A percentile compares a stretch with the other conserved stretches of the same genome.
These are phyloP conservation scores for Grigorovia yakushimaensis DNA, from an alignment of 805 yeast species.

Conservation along the genomic window DNA sequence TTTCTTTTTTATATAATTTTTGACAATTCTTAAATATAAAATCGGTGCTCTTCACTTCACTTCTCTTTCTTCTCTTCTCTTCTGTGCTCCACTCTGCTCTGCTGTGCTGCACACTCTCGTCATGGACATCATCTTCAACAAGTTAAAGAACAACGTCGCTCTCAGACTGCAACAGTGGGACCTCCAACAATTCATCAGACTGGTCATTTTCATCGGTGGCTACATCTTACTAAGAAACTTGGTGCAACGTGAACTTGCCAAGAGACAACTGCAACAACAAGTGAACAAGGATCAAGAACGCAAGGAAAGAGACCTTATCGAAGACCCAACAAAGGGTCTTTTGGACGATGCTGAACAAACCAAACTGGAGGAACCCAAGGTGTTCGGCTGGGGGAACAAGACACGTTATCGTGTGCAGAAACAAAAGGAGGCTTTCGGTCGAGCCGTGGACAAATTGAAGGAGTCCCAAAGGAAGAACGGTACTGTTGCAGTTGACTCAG, in stretches of 20 bases:
- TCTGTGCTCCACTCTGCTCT: no score
- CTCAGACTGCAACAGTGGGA: conserved; percentile 5
- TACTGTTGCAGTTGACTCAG: conserved; percentile 41
- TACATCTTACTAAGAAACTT: conserved; percentile 50
- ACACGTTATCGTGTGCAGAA: conserved; percentile 52
- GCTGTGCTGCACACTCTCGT: not conserved
- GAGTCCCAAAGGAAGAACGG: conserved; percentile 24
- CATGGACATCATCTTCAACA: not conserved
- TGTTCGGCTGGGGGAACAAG: conserved; percentile 74
- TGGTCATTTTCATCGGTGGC: conserved; percentile 47
- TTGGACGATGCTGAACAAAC: conserved; percentile 16
- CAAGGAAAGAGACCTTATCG: conserved; percentile 29
- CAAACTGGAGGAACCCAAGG: conserved; percentile 21
- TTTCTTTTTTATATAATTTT: no score
- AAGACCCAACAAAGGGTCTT: conserved; percentile 23
- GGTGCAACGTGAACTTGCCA: conserved; percentile 47
- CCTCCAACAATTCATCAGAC: conserved; percentile 13
- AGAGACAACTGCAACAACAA: conserved; percentile 44
- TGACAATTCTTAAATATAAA: no score
- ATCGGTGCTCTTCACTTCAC: no score
- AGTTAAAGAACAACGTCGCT: not conserved
- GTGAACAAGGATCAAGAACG: conserved; percentile 21
- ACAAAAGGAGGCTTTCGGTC: conserved; percentile 46
- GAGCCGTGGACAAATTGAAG: conserved; percentile 34
- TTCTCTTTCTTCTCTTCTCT: not conserved